These are phyloP conservation scores for Xerophyta viscosa DNA, from an alignment of 106 monocot genomes.

Conservation along the genomic window DNA sequence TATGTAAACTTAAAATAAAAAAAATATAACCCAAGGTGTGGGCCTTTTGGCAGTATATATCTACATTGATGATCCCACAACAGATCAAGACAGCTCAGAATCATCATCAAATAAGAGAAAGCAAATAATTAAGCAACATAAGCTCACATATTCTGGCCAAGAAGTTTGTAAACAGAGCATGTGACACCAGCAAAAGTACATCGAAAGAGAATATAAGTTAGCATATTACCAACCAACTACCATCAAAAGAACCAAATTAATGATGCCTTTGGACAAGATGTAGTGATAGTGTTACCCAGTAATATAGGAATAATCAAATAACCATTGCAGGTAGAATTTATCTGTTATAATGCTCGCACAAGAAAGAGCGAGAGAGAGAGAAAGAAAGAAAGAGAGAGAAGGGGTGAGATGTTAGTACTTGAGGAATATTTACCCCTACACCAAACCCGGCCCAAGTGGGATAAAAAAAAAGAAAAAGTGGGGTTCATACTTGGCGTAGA, in stretches of 20 bases:
- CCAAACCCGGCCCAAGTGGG: too few relatives aligned
- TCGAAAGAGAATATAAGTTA: neutral
- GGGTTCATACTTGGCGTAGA: constrained; percentile 74
- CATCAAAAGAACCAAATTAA: neutral
- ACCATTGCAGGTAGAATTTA: too few relatives aligned
- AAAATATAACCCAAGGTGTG: too few relatives aligned
- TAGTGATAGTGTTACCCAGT: too few relatives aligned
- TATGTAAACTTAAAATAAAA: too few relatives aligned
- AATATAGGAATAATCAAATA: too few relatives aligned
- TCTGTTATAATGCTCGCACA: too few relatives aligned
- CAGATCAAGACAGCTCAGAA: neutral
- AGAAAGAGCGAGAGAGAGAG: too few relatives aligned
- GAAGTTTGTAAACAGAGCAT: neutral
- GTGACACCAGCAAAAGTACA: neutral
- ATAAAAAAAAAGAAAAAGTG: neutral
- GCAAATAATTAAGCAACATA: constrained; percentile 3
- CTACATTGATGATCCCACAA: neutral
- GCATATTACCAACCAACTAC: neutral
- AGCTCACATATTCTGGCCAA: too few relatives aligned
- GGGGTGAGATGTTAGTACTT: neutral
- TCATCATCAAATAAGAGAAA: neutral
- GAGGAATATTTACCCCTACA: too few relatives aligned
- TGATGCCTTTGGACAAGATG: too few relatives aligned
- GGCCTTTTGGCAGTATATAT: neutral
- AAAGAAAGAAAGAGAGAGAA: neutral